A percentile compares a stretch with the other conserved stretches of the same genome.
Evolutionary conservation across 257 asterid species (phyloP).

Genomic region (Jacaranda copaia): DNA sequence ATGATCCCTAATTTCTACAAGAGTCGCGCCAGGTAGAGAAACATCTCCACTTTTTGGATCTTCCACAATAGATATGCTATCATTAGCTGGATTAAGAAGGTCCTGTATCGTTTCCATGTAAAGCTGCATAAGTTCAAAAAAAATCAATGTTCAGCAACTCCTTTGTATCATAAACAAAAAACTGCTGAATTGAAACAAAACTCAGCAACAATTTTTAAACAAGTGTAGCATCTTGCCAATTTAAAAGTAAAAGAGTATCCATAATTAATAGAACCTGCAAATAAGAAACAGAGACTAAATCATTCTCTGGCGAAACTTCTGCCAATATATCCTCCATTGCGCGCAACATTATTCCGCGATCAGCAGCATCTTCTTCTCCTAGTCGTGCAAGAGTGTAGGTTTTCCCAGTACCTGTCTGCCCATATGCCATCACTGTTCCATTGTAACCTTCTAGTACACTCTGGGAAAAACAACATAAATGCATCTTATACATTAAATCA

Average conservation of each 20-base stretch:
- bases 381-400: slow-evolving; percentile 87
- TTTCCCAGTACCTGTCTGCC: slow-evolving; percentile 97
- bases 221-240: slow-evolving; percentile 13
- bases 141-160: slow-evolving; percentile 11
- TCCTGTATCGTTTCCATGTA: slow-evolving; percentile 92
- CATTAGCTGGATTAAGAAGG: slow-evolving; percentile 81
- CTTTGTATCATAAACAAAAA: slow-evolving; percentile 7
- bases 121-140: slow-evolving; percentile 59
- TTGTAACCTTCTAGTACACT: slow-evolving; percentile 96
- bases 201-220: slow-evolving; percentile 1
- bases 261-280: slow-evolving; percentile 64
- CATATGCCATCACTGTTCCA: slow-evolving; percentile 95
- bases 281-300: slow-evolving; percentile 74
- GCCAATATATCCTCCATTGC: slow-evolving; percentile 88
- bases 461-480: slow-evolving; percentile 47
- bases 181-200: slow-evolving; percentile 23
- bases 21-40: slow-evolving; percentile 80
- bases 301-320: slow-evolving; percentile 65
- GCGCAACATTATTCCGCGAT: slow-evolving; percentile 92
- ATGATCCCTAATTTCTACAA: slow-evolving; percentile 77
- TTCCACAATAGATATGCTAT: slow-evolving; percentile 72
- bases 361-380: slow-evolving; percentile 84
- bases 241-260: slow-evolving; percentile 1
- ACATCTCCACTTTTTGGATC: slow-evolving; percentile 90
- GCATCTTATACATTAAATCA: slow-evolving; percentile 15